Base-by-base conservation (phyloP, 768 basidiomycete species). In the Rhodotorula paludigena region DNA sequence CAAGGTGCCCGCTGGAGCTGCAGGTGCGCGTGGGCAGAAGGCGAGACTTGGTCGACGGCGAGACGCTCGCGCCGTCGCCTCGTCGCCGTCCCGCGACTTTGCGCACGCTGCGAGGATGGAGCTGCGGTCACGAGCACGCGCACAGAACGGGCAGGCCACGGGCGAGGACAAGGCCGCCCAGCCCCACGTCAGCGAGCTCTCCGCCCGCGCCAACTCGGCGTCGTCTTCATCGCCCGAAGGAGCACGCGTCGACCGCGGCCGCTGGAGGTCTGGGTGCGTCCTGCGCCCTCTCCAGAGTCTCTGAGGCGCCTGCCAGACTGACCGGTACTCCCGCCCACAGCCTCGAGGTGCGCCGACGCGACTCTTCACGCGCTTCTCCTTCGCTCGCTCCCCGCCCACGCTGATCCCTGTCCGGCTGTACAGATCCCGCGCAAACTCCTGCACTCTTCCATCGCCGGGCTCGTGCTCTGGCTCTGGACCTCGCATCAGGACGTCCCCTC, bases 351-450 rank as follows among this genome's bases (percentile, higher is more conserved):
- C 21, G 60, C 25, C 0, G 55, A 41, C 8, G 28, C 32, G 12
- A 30, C 36, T 44, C 42, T 53, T 45, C 53, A 33, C n/a, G 21
- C 66, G 35, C 38, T 33, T 38, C 16, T 49, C 16, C n/a, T 20
- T 25, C 45, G 8, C 44, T 18, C 5, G 3, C 38, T 39, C 23
- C 15, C 16, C 25, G 5, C 16, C 2, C 42, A 12, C 23, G 20
- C 32, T 36, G 11, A 49, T 11, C 9, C 52, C 5, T n/a, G 12
- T n/a, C n/a, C n/a, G n/a, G n/a, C n/a, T n/a, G n/a, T n/a, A n/a
- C 60, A 74, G 69, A 65, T 72, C 55, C 74, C 74, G 10, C 71
- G 74, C 64, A 74, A 74, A 30, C 55, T 71, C 28, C 62, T 74
- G 20, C 74, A 74, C 63, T 68, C 68, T 9, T 61, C 60, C 28